Percentiles rank a stretch among this genome's conserved stretches.
These are phyloP conservation scores for Fraxinus anomala DNA, from an alignment of 257 asterid genomes.

Conservation along the genomic window DNA sequence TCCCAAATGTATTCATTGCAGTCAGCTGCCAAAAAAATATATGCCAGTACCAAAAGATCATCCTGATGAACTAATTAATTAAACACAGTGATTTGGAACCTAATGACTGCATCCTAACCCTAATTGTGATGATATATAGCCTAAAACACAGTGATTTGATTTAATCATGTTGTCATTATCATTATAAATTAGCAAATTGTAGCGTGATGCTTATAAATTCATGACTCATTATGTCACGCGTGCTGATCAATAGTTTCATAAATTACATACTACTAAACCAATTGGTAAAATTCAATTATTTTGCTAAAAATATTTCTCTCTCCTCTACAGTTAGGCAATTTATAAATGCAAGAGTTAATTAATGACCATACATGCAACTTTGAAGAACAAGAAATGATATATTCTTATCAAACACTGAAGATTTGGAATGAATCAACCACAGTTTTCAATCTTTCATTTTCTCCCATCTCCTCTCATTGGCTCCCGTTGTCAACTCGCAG, in stretches of 20 bases:
- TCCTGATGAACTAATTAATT: neutral
- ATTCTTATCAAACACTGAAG: conserved; percentile 49
- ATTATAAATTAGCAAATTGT: too few relatives aligned
- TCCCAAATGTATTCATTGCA: neutral
- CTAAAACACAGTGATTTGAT: neutral
- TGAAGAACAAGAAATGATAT: neutral
- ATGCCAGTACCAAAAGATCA: neutral
- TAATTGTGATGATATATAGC: neutral
- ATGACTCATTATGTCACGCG: too few relatives aligned
- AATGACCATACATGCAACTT: neutral
- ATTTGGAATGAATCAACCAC: conserved; percentile 79
- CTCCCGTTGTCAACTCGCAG: conserved; percentile 84
- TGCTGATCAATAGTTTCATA: too few relatives aligned
- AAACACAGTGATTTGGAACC: neutral
- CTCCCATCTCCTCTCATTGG: conserved; percentile 95
- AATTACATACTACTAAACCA: too few relatives aligned
- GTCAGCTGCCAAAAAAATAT: neutral
- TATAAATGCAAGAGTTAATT: too few relatives aligned
- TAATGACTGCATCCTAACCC: neutral
- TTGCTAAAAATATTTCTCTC: too few relatives aligned
- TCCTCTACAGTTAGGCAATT: too few relatives aligned
- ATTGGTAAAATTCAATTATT: too few relatives aligned
- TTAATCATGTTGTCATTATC: neutral
- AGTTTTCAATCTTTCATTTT: conserved; percentile 84
- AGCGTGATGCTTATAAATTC: too few relatives aligned